phyloP scores from a whole-genome alignment of 139 green algal genomes.

The Closterium sp. region DNA sequence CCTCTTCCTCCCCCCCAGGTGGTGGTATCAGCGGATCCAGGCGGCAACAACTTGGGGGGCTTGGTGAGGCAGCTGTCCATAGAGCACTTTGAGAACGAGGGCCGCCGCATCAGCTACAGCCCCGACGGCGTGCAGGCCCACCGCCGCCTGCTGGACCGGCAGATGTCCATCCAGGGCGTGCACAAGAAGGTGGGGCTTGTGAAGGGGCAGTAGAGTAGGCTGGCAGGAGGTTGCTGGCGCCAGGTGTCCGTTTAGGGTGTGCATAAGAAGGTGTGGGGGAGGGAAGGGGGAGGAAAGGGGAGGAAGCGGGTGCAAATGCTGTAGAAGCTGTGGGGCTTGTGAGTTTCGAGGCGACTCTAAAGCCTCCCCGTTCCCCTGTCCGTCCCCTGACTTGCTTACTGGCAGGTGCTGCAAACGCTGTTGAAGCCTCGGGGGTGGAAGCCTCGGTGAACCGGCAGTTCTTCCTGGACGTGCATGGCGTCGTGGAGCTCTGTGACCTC shows the following conservation, averaged over 20 bases:
- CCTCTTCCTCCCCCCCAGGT: slow-evolving; percentile 52
- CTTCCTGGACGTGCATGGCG: slow-evolving; percentile 74
- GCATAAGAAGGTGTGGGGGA: slow-evolving; percentile 75
- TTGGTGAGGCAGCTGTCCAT: slow-evolving; percentile 93
- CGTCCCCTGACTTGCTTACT: too few relatives aligned
- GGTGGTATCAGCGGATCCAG: slow-evolving; percentile 74
- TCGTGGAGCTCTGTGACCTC: slow-evolving; percentile 85
- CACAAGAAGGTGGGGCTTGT: slow-evolving; percentile 78
- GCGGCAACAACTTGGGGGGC: slow-evolving; percentile 64
- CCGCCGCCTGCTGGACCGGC: slow-evolving; percentile 20
- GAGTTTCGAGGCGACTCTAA: too few relatives aligned
- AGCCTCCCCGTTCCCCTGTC: too few relatives aligned
- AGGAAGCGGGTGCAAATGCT: too few relatives aligned
- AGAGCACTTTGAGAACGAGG: slow-evolving; percentile 98
- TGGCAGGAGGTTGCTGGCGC: not conserved
- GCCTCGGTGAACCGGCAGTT: slow-evolving; percentile 74
- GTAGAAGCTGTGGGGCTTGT: too few relatives aligned
- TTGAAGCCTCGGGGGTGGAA: slow-evolving; percentile 53
- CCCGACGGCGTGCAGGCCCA: not conserved
- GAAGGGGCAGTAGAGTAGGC: not conserved
- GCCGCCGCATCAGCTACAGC: slow-evolving; percentile 49
- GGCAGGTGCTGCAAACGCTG: slow-evolving; percentile 74
- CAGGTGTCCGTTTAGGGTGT: slow-evolving; percentile 61
- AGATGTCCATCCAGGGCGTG: slow-evolving; percentile 61
- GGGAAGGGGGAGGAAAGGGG: not conserved